Evolutionary conservation across 2,329 filamentous ascomycete species (phyloP).

Genomic region (Calonectria henricotiae): DNA sequence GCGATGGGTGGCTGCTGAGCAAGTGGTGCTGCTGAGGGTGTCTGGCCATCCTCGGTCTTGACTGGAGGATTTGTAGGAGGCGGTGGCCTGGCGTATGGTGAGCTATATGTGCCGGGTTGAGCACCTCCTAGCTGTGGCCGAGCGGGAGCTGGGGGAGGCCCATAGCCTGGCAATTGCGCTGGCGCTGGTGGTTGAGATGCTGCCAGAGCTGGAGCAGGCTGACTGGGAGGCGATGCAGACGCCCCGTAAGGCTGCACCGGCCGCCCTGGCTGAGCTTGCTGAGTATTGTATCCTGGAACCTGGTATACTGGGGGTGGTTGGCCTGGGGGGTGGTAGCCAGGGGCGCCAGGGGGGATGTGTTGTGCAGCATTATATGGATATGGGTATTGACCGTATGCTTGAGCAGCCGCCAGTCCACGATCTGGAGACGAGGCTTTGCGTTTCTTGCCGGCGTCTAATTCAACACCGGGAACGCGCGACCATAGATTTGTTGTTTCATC

Average conservation of each 20-base stretch:
- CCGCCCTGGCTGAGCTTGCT: conserved; percentile 53
- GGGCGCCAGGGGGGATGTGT: conserved; percentile 56
- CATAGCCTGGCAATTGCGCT: conserved; percentile 57
- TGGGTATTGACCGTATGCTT: conserved; percentile 59
- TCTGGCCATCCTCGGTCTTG: conserved; percentile 54
- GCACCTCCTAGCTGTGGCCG: conserved; percentile 54
- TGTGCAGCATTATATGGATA: conserved; percentile 57
- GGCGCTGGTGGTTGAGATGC: conserved; percentile 56
- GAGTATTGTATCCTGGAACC: conserved; percentile 55
- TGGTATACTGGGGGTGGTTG: conserved; percentile 58
- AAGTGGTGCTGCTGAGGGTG: conserved; percentile 34
- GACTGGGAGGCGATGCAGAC: conserved; percentile 52
- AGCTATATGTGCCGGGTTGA: conserved; percentile 58
- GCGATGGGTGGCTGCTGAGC: conserved; percentile 38
- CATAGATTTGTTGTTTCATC: conserved; percentile 72
- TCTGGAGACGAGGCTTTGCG: conserved; percentile 71
- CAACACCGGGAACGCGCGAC: conserved; percentile 72
- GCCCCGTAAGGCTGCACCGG: conserved; percentile 54
- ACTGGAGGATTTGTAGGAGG: conserved; percentile 50
- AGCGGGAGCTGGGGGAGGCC: conserved; percentile 58
- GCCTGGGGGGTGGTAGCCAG: conserved; percentile 56
- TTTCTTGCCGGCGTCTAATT: conserved; percentile 75
- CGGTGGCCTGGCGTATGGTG: conserved; percentile 58
- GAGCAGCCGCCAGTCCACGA: conserved; percentile 59
- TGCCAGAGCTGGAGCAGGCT: conserved; percentile 46